Evolutionary conservation across 2,329 filamentous ascomycete genomes (phyloP).

Genomic region (Apiospora pterosperma): DNA sequence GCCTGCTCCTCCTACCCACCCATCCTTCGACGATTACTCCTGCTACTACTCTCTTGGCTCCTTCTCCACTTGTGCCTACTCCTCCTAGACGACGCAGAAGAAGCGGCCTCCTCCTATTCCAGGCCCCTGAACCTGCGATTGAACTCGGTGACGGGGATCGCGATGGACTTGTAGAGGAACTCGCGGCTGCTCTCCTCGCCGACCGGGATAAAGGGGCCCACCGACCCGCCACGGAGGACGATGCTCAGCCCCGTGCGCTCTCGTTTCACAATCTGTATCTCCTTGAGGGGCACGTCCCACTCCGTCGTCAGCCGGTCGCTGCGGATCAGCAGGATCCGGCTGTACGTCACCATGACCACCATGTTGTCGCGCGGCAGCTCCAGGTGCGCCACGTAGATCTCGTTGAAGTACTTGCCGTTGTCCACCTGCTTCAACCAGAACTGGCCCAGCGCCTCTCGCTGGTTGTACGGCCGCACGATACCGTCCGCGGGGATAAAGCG

Average conservation of each 20-base stretch:
- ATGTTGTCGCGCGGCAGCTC: conserved; percentile 87
- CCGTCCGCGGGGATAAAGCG: conserved; percentile 91
- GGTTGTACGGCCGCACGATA: conserved; percentile 89
- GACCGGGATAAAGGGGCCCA: conserved; percentile 92
- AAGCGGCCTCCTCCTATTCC: conserved; percentile 21
- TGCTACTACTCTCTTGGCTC: neutral
- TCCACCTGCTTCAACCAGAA: conserved; percentile 99
- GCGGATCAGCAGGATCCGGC: conserved; percentile 84
- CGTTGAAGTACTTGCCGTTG: conserved; percentile 96
- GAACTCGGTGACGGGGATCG: conserved; percentile 64
- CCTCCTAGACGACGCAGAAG: neutral
- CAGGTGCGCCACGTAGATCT: conserved; percentile 94
- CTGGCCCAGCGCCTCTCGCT: conserved; percentile 92
- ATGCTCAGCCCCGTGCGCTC: conserved; percentile 92
- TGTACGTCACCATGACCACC: conserved; percentile 84
- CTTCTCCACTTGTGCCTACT: neutral
- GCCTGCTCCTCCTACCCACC: neutral
- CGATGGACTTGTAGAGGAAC: conserved; percentile 64
- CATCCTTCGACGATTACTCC: neutral
- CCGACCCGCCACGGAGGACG: conserved; percentile 81
- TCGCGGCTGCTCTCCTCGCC: conserved; percentile 74
- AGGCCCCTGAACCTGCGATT: conserved; percentile 56
- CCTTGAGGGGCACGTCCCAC: conserved; percentile 95
- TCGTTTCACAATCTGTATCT: conserved; percentile 95
- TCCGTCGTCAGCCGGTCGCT: conserved; percentile 82